Conservation (phyloP, 2,329 filamentous ascomycete species). For the Trematosphaeria pertusa region DNA sequence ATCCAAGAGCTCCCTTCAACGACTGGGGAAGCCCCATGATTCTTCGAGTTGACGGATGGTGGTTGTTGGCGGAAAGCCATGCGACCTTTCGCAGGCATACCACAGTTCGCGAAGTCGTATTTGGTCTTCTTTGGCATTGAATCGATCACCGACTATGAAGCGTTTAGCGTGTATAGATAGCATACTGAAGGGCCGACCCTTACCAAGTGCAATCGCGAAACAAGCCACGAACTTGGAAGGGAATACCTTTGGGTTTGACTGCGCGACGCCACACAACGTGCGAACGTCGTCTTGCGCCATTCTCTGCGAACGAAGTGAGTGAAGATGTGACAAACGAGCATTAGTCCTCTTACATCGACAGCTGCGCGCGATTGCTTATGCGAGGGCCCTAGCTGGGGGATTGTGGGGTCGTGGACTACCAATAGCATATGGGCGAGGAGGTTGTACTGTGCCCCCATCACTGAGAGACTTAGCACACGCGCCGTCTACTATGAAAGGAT, state of each 20-base stretch:
- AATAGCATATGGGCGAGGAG: slow-evolving; percentile 45
- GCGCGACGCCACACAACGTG: slow-evolving; percentile 43
- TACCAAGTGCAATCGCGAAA: slow-evolving; percentile 44
- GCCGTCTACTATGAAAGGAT: not conserved
- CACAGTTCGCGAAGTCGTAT: slow-evolving; percentile 38
- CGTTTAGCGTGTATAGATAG: too few relatives aligned
- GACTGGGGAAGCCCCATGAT: too few relatives aligned
- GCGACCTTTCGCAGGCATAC: slow-evolving; percentile 39
- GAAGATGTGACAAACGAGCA: not conserved
- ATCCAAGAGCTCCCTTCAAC: too few relatives aligned
- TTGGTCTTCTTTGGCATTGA: slow-evolving; percentile 39
- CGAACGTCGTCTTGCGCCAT: slow-evolving; percentile 45
- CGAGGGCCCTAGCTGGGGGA: slow-evolving; percentile 45
- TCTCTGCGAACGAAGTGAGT: slow-evolving; percentile 13
- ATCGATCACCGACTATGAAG: slow-evolving; percentile 41
- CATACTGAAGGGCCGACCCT: too few relatives aligned
- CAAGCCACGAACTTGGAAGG: slow-evolving; percentile 46
- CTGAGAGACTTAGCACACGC: slow-evolving; percentile 6
- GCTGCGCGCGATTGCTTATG: slow-evolving; percentile 39
- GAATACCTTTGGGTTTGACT: slow-evolving; percentile 43
- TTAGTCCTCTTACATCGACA: slow-evolving; percentile 31
- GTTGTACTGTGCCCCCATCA: slow-evolving; percentile 44
- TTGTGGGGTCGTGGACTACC: slow-evolving; percentile 45
- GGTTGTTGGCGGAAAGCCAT: slow-evolving; percentile 44
- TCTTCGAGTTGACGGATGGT: slow-evolving; percentile 42